These are phyloP conservation scores for Zasmidium cellare DNA, from an alignment of 2,329 filamentous ascomycete species.

Conservation along the genomic window DNA sequence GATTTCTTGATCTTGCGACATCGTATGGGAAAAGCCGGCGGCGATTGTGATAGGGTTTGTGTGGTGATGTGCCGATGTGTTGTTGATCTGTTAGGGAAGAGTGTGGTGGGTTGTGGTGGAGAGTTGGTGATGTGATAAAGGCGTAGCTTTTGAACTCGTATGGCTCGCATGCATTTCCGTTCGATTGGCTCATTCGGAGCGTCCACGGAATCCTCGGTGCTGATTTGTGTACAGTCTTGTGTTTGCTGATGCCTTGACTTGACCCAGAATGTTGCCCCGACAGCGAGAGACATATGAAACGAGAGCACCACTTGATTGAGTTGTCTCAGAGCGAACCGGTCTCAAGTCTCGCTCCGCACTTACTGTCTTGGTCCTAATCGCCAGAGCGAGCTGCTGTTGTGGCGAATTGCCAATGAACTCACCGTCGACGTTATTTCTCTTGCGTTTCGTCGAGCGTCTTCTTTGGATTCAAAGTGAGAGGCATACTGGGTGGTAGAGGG, in stretches of 20 bases:
- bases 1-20: conserved; percentile 2
- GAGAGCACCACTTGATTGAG: background rate
- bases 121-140: background rate
- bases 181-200: background rate
- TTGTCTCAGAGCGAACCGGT: background rate
- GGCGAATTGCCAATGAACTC: background rate
- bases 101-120: background rate
- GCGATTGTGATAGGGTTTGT: background rate
- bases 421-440: background rate
- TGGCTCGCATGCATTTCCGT: background rate
- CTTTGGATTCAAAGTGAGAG: no score
- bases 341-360: background rate
- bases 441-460: background rate
- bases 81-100: background rate
- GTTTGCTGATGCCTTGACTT: background rate
- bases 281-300: background rate
- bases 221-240: background rate
- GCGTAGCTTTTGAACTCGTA: no score
- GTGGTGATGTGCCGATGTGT: background rate
- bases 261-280: background rate
- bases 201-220: background rate
- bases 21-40: background rate
- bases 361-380: background rate
- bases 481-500: background rate
- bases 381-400: background rate